phyloP scores from a whole-genome alignment of 129 eudicot species.

The Sambucus nigra region DNA sequence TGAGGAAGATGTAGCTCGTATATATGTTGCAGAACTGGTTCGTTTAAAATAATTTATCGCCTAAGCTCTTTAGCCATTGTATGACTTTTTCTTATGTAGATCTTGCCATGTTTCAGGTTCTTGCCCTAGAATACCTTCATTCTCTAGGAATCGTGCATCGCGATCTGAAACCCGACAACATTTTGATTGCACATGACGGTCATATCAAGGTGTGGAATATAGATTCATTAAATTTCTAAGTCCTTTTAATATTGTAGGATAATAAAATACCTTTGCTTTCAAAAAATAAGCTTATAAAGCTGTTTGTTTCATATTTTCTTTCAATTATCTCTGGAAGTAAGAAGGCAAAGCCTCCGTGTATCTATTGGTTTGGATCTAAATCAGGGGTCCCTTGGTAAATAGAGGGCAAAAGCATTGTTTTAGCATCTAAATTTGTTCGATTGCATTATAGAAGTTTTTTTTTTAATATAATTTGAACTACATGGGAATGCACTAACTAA shows the following conservation, averaged over 20 bases:
- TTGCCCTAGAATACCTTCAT: conserved; percentile 90
- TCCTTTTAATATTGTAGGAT: not conserved
- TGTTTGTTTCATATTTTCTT: too few relatives aligned
- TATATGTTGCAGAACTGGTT: conserved; percentile 83
- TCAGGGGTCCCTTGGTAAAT: too few relatives aligned
- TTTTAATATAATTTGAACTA: not conserved
- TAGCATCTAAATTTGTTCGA: not conserved
- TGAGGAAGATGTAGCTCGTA: conserved; percentile 64
- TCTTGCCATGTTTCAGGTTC: conserved; percentile 51
- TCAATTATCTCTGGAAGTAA: too few relatives aligned
- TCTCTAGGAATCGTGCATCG: conserved; percentile 82
- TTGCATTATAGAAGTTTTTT: not conserved
- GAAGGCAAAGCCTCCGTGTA: too few relatives aligned
- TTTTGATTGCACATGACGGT: conserved; percentile 80
- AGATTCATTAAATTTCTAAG: not conserved
- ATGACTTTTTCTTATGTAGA: conserved; percentile 2
- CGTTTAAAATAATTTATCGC: conserved; percentile 5
- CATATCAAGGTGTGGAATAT: conserved; percentile 63
- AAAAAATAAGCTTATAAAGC: too few relatives aligned
- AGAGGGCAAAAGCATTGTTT: too few relatives aligned
- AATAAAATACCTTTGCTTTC: not conserved
- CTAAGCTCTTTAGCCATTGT: not conserved
- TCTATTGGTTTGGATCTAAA: too few relatives aligned
- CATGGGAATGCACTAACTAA: not conserved
- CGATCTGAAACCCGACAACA: conserved; percentile 91